These are phyloP conservation scores for Aspergillus phoenicis DNA, from an alignment of 2,329 filamentous ascomycete species.

Conservation along the genomic window DNA sequence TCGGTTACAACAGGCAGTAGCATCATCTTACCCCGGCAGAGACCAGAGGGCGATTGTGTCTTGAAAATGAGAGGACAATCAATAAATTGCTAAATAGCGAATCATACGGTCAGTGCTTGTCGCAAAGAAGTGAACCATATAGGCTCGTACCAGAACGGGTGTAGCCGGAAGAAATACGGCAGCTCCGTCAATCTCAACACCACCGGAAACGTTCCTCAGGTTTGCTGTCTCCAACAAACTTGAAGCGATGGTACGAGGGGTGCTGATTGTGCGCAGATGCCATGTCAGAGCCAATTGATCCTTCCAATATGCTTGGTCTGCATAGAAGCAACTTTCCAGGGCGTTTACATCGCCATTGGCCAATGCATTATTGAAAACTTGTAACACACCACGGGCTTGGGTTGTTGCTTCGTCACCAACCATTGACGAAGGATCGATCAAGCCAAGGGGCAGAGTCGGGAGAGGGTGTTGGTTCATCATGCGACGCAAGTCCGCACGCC, in stretches of 20 bases:
- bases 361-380: slow-evolving; percentile 19
- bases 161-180: slow-evolving; percentile 20
- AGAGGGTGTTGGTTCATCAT: slow-evolving; percentile 31
- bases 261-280: slow-evolving; percentile 40
- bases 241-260: slow-evolving; percentile 25
- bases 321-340: slow-evolving; percentile 34
- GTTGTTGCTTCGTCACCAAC: slow-evolving; percentile 16
- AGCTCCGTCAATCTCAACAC: slow-evolving; percentile 16
- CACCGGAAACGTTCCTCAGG: neutral
- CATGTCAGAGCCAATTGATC: slow-evolving; percentile 42
- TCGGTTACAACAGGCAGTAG: slow-evolving; percentile 28
- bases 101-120: neutral
- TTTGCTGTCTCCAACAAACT: slow-evolving; percentile 17
- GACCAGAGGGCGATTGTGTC: slow-evolving; percentile 34
- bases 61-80: slow-evolving; percentile 35
- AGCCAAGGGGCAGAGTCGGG: slow-evolving; percentile 21
- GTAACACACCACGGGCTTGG: slow-evolving; percentile 12
- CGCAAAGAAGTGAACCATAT: no score
- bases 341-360: slow-evolving; percentile 20
- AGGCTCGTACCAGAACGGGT: slow-evolving; percentile 19
- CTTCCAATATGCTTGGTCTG: slow-evolving; percentile 42
- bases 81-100: slow-evolving; percentile 33
- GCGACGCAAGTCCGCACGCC: slow-evolving; percentile 23
- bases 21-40: slow-evolving; percentile 36
- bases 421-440: slow-evolving; percentile 18